These are phyloP conservation scores for Xylariaceae sp. DNA, from an alignment of 2,329 filamentous ascomycete genomes.

Conservation along the genomic window DNA sequence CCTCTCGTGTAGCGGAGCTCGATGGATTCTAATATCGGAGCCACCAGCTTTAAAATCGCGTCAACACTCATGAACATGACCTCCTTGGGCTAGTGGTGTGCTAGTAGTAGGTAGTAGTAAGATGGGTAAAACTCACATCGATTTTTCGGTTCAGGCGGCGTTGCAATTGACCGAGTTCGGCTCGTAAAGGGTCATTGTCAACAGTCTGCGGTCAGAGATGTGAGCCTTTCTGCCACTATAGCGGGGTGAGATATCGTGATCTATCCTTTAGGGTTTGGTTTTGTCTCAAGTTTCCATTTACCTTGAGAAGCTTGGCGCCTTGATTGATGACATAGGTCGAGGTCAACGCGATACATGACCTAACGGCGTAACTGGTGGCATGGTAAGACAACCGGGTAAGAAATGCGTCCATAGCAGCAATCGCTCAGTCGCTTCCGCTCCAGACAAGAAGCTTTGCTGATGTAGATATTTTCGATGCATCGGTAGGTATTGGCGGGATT, in stretches of 20 bases:
- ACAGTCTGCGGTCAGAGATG: conserved; percentile 44
- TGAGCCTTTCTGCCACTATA: background rate
- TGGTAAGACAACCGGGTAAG: conserved; percentile 53
- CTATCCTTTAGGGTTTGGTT: background rate
- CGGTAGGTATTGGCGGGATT: conserved; percentile 12
- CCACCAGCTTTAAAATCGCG: conserved; percentile 24
- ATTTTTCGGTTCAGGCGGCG: conserved; percentile 78
- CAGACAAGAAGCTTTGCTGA: conserved; percentile 12
- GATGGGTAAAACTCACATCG: conserved; percentile 45
- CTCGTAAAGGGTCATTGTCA: conserved; percentile 60
- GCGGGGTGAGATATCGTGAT: background rate
- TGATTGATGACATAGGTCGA: conserved; percentile 80
- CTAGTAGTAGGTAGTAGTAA: background rate
- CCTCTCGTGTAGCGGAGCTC: conserved; percentile 46
- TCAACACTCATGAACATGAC: conserved; percentile 2
- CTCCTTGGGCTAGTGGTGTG: too few relatives aligned
- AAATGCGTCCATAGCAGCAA: conserved; percentile 62
- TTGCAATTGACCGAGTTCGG: conserved; percentile 66
- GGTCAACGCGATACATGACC: conserved; percentile 79
- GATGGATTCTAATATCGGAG: conserved; percentile 29
- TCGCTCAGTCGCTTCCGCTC: conserved; percentile 14
- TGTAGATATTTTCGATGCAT: conserved; percentile 17
- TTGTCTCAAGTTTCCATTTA: conserved; percentile 4
- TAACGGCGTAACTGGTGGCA: conserved; percentile 87
- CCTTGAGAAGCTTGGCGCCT: conserved; percentile 67